phyloP scores from a whole-genome alignment of 345 rosid species.

The Laguncularia racemosa region DNA sequence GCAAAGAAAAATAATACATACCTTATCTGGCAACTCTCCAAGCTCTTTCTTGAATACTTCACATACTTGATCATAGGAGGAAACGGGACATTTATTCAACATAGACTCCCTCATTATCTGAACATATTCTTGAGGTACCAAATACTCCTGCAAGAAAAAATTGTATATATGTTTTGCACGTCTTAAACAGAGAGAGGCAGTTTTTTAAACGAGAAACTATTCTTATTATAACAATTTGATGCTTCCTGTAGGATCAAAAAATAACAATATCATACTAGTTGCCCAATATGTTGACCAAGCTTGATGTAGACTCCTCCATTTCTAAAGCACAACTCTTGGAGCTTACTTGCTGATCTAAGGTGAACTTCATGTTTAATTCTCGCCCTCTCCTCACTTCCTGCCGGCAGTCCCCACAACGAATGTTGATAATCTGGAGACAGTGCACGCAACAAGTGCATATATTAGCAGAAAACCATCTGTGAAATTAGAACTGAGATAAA shows the following conservation, averaged over 20 bases:
- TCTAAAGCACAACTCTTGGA: conserved; percentile 80
- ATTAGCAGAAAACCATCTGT: not conserved
- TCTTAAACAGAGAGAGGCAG: not conserved
- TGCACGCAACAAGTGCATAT: not conserved
- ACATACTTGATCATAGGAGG: conserved; percentile 90
- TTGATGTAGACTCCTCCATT: conserved; percentile 94
- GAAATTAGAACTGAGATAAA: not conserved
- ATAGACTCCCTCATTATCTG: conserved; percentile 75
- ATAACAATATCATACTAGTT: conserved; percentile 46
- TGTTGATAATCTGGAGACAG: conserved; percentile 62
- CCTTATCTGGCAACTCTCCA: conserved; percentile 79
- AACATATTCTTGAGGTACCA: conserved; percentile 84
- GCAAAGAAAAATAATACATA: conserved; percentile 20
- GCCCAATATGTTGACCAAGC: conserved; percentile 94
- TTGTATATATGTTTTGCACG: not conserved
- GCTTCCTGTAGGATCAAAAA: conserved; percentile 2
- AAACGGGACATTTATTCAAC: conserved; percentile 90
- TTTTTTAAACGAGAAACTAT: not conserved
- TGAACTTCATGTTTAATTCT: conserved; percentile 85
- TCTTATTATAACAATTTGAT: not conserved
- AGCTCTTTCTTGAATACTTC: conserved; percentile 88
- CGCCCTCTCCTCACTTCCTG: conserved; percentile 65
- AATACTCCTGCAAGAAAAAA: conserved; percentile 52
- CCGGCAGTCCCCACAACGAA: conserved; percentile 74
- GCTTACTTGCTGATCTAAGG: conserved; percentile 80